phyloP scores from a whole-genome alignment of 1,284 basidiomycete species.

The Porogramme epimiltina region DNA sequence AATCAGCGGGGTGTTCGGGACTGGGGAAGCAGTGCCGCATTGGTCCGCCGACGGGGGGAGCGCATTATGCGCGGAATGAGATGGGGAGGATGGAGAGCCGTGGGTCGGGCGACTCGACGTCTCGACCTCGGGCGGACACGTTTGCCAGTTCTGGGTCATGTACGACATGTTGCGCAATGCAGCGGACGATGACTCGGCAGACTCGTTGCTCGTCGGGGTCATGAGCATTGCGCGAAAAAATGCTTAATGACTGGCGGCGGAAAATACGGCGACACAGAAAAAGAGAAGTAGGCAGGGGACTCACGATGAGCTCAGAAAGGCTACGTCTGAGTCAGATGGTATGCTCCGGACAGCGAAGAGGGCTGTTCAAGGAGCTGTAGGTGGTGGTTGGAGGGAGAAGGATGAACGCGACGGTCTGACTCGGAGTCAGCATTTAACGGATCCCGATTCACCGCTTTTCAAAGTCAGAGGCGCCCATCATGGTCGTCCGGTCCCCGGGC shows the following conservation, averaged over 20 bases:
- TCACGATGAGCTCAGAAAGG: slow-evolving; percentile 27
- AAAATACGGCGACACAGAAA: slow-evolving; percentile 23
- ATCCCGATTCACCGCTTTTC: slow-evolving; percentile 41
- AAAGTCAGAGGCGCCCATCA: slow-evolving; percentile 42
- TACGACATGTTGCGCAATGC: slow-evolving; percentile 23
- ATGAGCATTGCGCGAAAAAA: slow-evolving; percentile 20
- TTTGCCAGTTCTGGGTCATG: slow-evolving; percentile 22
- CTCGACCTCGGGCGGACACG: slow-evolving; percentile 22
- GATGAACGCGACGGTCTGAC: slow-evolving; percentile 34
- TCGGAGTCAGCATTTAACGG: slow-evolving; percentile 39
- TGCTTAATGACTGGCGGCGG: slow-evolving; percentile 26
- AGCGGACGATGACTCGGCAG: slow-evolving; percentile 20
- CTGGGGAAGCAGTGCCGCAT: slow-evolving; percentile 26
- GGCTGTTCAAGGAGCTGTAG: slow-evolving; percentile 27
- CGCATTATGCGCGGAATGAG: slow-evolving; percentile 19
- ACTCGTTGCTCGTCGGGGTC: slow-evolving; percentile 21
- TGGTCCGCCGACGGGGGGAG: slow-evolving; percentile 26
- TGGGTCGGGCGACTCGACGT: slow-evolving; percentile 19
- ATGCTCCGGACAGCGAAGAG: slow-evolving; percentile 26
- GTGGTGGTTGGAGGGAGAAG: slow-evolving; percentile 27
- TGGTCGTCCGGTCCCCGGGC: slow-evolving; percentile 8
- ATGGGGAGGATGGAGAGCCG: slow-evolving; percentile 17
- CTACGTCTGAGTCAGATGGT: slow-evolving; percentile 20
- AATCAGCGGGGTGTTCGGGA: slow-evolving; percentile 40
- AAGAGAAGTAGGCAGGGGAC: slow-evolving; percentile 27